Base-by-base conservation (phyloP, 2,329 filamentous ascomycete species). In the Penicillium sp. region DNA sequence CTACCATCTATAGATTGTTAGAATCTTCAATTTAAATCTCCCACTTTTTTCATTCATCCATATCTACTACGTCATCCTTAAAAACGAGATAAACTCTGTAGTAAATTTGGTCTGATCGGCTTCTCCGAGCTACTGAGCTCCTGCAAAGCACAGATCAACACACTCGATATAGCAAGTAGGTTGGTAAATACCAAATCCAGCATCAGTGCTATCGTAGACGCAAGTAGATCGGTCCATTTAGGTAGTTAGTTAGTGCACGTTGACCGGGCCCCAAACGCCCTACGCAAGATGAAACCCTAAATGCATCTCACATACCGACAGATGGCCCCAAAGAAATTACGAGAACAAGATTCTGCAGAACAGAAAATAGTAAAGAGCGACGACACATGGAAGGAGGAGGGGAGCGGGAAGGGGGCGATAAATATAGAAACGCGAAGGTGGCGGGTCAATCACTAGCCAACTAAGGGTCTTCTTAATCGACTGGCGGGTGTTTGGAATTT, bases 341-440 rank as follows among this genome's bases (percentile, higher is more conserved):
- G 10, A n/a, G 10, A 35, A 51, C 12, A 13, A 9, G 26, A 49
- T 30, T 47, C 45, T 49, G 26, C 26, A 30, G 45, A 30, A 5
- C 17, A 49, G 24, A 19, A 47, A 47, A 28, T 22, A 35, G 30
- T 15, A 51, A 35, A 51, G 17, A 35, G 30, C 49, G 49, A 22
- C n/a, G 30, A 51, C 49, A 33, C n/a, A 51, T 49, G 45, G 26
- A n/a, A 30, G 45, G 26, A 30, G 26, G 45, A 30, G 3, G 17
- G n/a, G 24, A 47, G 10, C 9, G 15, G 28, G 28, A 19, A 12
- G 26, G 45, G 26, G 13, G 53, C 26, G 49, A 59, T 49, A 44
- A 60, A 62, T 56, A 56, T 54, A 62, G 57, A 45, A 60, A 60
- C 37, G 28, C 55, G 55, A 58, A 58, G 37, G 49, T 22, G 28